Evolutionary conservation across 2,329 filamentous ascomycete species (phyloP).

Genomic region (Hirsutella thompsonii): DNA sequence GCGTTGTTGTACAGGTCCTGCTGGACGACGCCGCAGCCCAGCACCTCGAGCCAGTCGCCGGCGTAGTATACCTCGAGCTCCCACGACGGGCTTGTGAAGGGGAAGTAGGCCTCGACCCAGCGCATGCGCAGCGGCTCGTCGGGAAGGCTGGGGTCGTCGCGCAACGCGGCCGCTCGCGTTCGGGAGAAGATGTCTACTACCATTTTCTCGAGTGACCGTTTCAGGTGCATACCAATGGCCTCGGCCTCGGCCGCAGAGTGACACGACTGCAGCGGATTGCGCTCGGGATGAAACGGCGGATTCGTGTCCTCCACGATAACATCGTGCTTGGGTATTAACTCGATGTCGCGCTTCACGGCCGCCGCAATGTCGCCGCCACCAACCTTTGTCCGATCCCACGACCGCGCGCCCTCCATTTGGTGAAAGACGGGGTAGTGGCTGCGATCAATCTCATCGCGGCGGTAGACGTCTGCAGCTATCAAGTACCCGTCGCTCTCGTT

Average conservation of each 20-base stretch:
- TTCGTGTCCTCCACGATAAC: constrained; percentile 76
- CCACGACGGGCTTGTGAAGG: constrained; percentile 91
- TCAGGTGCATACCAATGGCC: constrained; percentile 74
- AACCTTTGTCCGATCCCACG: constrained; percentile 64
- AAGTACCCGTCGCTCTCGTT: constrained; percentile 70
- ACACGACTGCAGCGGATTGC: constrained; percentile 71
- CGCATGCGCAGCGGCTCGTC: constrained; percentile 71
- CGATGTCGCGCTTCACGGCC: constrained; percentile 58
- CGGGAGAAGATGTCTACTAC: constrained; percentile 79
- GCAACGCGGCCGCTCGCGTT: constrained; percentile 53
- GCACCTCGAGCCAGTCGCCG: constrained; percentile 88
- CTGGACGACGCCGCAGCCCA: constrained; percentile 84
- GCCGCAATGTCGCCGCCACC: constrained; percentile 45
- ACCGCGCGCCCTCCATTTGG: constrained; percentile 91
- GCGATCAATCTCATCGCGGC: constrained; percentile 85
- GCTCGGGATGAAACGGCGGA: constrained; percentile 60
- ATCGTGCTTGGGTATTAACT: constrained; percentile 57
- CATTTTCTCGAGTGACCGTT: constrained; percentile 78
- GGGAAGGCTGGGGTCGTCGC: constrained; percentile 27
- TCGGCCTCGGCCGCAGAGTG: constrained; percentile 69
- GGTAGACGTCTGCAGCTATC: constrained; percentile 88
- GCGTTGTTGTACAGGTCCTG: constrained; percentile 72
- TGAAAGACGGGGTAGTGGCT: constrained; percentile 97
- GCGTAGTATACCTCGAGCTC: constrained; percentile 93
- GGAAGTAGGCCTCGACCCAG: constrained; percentile 97